Percentiles rank a stretch among this genome's conserved stretches.
Evolutionary conservation across 176 grass and related monocot species (phyloP).

Genomic region (Oryza rufipogon): DNA sequence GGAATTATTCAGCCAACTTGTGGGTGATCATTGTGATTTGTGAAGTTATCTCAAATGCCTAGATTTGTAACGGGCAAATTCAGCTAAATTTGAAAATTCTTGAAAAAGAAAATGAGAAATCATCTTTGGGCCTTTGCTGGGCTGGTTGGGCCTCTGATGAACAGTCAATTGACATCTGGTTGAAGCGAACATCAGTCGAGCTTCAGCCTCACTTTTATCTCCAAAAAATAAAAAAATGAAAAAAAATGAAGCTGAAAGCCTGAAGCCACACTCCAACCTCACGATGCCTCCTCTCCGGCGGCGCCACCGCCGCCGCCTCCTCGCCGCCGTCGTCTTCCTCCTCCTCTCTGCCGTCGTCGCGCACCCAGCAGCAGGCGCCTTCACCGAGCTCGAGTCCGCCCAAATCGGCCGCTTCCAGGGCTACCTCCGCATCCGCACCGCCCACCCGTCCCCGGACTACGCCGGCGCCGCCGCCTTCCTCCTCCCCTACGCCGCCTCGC

Average conservation of each 20-base stretch:
- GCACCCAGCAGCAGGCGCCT: background rate
- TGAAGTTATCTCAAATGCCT: background rate
- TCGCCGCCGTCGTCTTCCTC: background rate
- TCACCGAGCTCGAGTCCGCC: slow-evolving; percentile 58
- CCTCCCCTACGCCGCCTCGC: slow-evolving; percentile 59
- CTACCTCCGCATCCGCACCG: slow-evolving; percentile 79
- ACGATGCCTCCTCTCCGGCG: slow-evolving; percentile 15
- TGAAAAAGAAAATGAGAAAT: background rate
- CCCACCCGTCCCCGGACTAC: slow-evolving; percentile 81
- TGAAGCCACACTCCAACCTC: background rate
- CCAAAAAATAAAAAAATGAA: too few species aligned
- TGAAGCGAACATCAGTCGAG: too few species aligned
- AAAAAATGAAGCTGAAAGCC: too few species aligned
- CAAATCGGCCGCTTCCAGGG: slow-evolving; percentile 70
- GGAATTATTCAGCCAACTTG: background rate
- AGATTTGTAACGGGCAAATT: background rate
- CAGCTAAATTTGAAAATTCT: background rate
- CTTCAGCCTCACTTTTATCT: too few species aligned
- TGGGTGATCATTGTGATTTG: too few species aligned
- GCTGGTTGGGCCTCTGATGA: background rate
- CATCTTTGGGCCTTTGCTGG: background rate
- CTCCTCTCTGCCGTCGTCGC: slow-evolving; percentile 25
- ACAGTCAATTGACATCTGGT: too few species aligned
- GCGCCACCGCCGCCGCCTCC: slow-evolving; percentile 1
- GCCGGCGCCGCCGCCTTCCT: slow-evolving; percentile 67